Conservation (phyloP, 2,329 filamentous ascomycete species). For the Chalaropsis thielavioides region DNA sequence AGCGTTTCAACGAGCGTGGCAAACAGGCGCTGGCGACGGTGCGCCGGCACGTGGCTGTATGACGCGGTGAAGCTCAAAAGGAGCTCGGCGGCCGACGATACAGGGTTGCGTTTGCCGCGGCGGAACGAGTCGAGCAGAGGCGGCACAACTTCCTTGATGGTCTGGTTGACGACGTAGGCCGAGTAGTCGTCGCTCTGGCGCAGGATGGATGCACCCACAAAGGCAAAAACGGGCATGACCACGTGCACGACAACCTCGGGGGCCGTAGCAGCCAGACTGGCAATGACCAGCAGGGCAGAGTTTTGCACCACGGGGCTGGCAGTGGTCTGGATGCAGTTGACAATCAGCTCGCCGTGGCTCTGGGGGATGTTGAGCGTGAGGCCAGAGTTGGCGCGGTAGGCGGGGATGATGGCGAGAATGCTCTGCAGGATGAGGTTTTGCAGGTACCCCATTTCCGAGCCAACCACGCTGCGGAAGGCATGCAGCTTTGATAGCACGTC, state of each 20-base stretch:
- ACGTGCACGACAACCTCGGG: slow-evolving; percentile 89
- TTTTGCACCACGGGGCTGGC: slow-evolving; percentile 90
- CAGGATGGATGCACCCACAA: slow-evolving; percentile 85
- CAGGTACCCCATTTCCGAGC: slow-evolving; percentile 79
- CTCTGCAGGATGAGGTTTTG: slow-evolving; percentile 73
- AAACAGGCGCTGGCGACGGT: slow-evolving; percentile 71
- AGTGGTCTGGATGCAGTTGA: slow-evolving; percentile 86
- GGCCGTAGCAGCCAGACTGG: slow-evolving; percentile 69
- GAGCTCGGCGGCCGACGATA: slow-evolving; percentile 74
- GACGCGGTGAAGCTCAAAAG: slow-evolving; percentile 93
- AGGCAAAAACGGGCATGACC: slow-evolving; percentile 98
- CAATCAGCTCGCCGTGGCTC: slow-evolving; percentile 77
- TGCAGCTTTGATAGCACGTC: slow-evolving; percentile 75
- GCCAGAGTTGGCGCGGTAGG: slow-evolving; percentile 46
- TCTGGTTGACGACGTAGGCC: slow-evolving; percentile 87
- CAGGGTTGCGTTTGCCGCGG: slow-evolving; percentile 60
- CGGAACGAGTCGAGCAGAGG: slow-evolving; percentile 75
- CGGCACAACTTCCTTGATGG: slow-evolving; percentile 85
- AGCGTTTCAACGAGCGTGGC: slow-evolving; percentile 72
- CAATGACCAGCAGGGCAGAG: slow-evolving; percentile 73
- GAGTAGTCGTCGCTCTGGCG: slow-evolving; percentile 94
- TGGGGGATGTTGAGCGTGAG: slow-evolving; percentile 52
- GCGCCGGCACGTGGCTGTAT: slow-evolving; percentile 86
- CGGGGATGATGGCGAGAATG: slow-evolving; percentile 69
- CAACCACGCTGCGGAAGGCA: slow-evolving; percentile 64